Conservation (phyloP, 805 yeast genomes). For the Scheffersomyces ergatensis region DNA sequence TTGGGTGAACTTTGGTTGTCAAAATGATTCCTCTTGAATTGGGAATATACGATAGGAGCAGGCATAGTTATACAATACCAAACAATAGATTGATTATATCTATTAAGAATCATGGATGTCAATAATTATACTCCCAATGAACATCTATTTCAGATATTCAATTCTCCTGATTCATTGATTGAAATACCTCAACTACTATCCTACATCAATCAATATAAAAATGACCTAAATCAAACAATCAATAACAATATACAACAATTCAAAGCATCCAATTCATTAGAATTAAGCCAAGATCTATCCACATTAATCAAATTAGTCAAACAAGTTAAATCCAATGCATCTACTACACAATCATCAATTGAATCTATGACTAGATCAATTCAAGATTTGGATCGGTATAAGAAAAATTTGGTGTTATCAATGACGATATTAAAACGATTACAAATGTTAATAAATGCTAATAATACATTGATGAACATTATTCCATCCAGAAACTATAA, state of each 20-base stretch:
- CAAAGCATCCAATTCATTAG: slow-evolving; percentile 19
- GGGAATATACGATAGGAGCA: too few species aligned
- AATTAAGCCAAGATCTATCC: slow-evolving; percentile 30
- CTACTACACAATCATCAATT: slow-evolving; percentile 58
- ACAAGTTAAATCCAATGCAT: slow-evolving; percentile 47
- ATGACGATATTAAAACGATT: slow-evolving; percentile 85
- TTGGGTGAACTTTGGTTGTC: too few species aligned
- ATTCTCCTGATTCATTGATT: slow-evolving; percentile 47
- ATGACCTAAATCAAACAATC: slow-evolving; percentile 47
- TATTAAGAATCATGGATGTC: slow-evolving; percentile 8
- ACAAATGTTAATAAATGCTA: slow-evolving; percentile 80
- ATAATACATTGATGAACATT: slow-evolving; percentile 53
- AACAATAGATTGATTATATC: too few species aligned
- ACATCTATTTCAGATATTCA: slow-evolving; percentile 52
- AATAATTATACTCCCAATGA: slow-evolving; percentile 49
- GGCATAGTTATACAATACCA: too few species aligned
- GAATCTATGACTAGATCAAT: slow-evolving; percentile 73
- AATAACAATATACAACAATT: slow-evolving; percentile 31
- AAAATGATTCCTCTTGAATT: too few species aligned
- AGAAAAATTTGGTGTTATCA: slow-evolving; percentile 76
- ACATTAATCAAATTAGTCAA: slow-evolving; percentile 44
- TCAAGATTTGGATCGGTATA: slow-evolving; percentile 74
- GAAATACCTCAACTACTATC: slow-evolving; percentile 50
- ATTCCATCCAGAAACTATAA: slow-evolving; percentile 46
- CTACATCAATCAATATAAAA: slow-evolving; percentile 51